Percentiles rank a stretch among this genome's conserved stretches.
phyloP scores from a whole-genome alignment of 371 early-diverging fungal species.

The Haplosporangium sp. region DNA sequence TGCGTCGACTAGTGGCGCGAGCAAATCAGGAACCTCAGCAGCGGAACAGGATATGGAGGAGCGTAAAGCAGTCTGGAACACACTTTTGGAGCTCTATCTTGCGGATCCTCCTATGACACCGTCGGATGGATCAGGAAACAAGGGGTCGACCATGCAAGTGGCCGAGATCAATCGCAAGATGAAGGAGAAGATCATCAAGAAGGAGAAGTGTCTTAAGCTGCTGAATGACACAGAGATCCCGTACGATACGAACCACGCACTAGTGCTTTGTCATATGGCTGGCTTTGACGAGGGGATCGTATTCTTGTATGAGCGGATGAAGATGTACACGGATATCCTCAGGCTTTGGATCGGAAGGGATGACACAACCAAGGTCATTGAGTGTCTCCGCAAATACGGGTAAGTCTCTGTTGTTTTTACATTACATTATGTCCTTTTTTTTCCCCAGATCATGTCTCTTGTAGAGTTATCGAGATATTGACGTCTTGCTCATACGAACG shows the following conservation, averaged over 20 bases:
- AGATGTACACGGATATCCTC: conserved; percentile 84
- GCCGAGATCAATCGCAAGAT: conserved; percentile 52
- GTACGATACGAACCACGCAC: conserved; percentile 91
- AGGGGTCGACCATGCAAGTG: conserved; percentile 44
- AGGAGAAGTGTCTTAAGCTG: conserved; percentile 63
- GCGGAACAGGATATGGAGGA: conserved; percentile 62
- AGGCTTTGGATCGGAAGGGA: conserved; percentile 84
- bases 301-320: conserved; percentile 85
- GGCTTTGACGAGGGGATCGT: conserved; percentile 87
- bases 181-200: conserved; percentile 52
- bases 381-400: conserved; percentile 85
- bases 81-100: conserved; percentile 91
- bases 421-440: neutral
- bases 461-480: conserved; percentile 13
- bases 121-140: conserved; percentile 29
- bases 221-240: conserved; percentile 65
- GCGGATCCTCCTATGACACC: conserved; percentile 57
- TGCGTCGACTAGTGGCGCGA: conserved; percentile 50
- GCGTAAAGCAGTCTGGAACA: conserved; percentile 84
- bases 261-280: conserved; percentile 88
- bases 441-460: neutral
- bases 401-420: conserved; percentile 48
- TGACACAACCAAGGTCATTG: conserved; percentile 78
- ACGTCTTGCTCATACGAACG: neutral
- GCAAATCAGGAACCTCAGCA: conserved; percentile 12